phyloP scores from a whole-genome alignment of 768 basidiomycete species.

The Calocybe gangraenosa region DNA sequence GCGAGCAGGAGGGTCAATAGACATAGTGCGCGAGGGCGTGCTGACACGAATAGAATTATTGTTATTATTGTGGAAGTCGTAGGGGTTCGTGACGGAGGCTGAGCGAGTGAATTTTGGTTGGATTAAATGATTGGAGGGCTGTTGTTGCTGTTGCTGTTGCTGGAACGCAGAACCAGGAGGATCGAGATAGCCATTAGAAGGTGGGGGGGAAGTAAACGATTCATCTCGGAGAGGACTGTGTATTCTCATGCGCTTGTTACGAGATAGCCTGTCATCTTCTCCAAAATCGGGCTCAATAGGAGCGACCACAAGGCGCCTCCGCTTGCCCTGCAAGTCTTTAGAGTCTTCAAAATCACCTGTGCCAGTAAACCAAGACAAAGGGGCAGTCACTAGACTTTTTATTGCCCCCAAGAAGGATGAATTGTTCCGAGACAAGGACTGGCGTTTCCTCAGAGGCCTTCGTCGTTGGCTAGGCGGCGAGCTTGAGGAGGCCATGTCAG shows the following conservation, averaged over 20 bases:
- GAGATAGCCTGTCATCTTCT: constrained; percentile 27
- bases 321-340: constrained; percentile 50
- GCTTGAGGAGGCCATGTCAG: constrained; percentile 31
- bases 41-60: constrained; percentile 29
- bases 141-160: constrained; percentile 16
- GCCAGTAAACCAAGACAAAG: constrained; percentile 52
- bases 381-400: constrained; percentile 63
- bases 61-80: constrained; percentile 26
- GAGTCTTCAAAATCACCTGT: constrained; percentile 46
- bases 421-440: constrained; percentile 44
- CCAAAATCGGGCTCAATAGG: constrained; percentile 28
- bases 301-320: constrained; percentile 38
- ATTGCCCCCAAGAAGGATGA: constrained; percentile 59
- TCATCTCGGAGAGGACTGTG: constrained; percentile 41
- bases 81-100: constrained; percentile 24
- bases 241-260: constrained; percentile 52
- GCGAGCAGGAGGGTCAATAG: constrained; percentile 58
- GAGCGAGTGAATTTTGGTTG: constrained; percentile 21
- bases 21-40: constrained; percentile 57
- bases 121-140: constrained; percentile 17
- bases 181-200: constrained; percentile 43
- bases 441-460: constrained; percentile 24
- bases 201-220: constrained; percentile 20
- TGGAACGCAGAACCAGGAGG: constrained; percentile 46
- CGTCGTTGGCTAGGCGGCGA: constrained; percentile 24